Base-by-base conservation (phyloP, 352 stramenopile genomes). In the Pythium aphanidermatum region DNA sequence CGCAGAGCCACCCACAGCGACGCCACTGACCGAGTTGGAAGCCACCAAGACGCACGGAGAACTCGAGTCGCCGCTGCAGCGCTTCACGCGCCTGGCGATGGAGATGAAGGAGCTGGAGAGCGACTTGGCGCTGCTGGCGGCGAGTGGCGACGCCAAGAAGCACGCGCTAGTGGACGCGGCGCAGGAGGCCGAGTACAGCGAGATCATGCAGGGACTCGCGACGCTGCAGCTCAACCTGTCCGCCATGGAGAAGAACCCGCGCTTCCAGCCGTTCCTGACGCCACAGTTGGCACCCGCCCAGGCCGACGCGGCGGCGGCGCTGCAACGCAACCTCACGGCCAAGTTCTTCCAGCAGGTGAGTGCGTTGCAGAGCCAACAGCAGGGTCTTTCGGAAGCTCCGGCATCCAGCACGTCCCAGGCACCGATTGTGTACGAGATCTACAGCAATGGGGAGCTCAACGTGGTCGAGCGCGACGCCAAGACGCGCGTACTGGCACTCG, bases 361-460 rank as follows among this genome's bases (percentile, higher is more conserved):
- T 20, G 48, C 60, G 8, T 54, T 86, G 8, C 82, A 79, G 58
- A 40, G 56, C 3, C 56, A 78, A 47, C 61, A 75, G 44, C 58
- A 65, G 19, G 51, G 42, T 11, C 47, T 59, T 19, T 59, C 50
- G 5, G 16, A n/a, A n/a, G n/a, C n/a, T n/a, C n/a, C n/a, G n/a
- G n/a, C n/a, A n/a, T n/a, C n/a, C n/a, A n/a, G n/a, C n/a, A n/a
- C n/a, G n/a, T n/a, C 38, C 12, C 12, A 19, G n/a, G 64, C 73
- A 4, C 63, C 69, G 3, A 83, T 89, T 40, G 68, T 86, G 41
- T 89, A 89, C 57, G 77, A 89, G 55, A 83, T 89, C 37, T 89
- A 74, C 67, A 86, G 70, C 57, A 86, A 78, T 31, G 74, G 74
- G 13, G 77, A 89, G 60, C 51, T 86, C 24, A 77, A 86, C 49